phyloP scores from a whole-genome alignment of 371 early-diverging fungal genomes.

The Saksenaea vasiformis region DNA sequence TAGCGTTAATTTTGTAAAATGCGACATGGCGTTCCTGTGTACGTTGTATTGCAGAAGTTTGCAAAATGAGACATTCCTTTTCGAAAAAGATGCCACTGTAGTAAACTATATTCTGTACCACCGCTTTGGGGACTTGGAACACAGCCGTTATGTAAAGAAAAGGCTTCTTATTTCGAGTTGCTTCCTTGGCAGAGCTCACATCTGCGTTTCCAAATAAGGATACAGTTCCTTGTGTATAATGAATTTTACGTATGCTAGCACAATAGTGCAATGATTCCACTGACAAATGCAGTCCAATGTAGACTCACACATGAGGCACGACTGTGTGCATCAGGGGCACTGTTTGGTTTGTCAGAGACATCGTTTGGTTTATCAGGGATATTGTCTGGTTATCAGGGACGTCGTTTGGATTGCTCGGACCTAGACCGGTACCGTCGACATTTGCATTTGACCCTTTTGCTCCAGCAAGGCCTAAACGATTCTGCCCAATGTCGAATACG shows the following conservation, averaged over 20 bases:
- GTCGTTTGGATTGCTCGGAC: neutral
- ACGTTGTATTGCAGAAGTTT: no score
- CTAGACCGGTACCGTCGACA: neutral
- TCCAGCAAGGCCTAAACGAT: conserved; percentile 14
- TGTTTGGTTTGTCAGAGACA: neutral
- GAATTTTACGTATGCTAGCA: neutral
- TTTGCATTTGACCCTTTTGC: neutral
- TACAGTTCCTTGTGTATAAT: neutral
- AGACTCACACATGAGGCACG: neutral
- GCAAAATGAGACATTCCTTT: no score
- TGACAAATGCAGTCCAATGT: neutral
- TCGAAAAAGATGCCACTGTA: no score
- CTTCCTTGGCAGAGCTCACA: neutral
- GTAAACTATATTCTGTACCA: no score
- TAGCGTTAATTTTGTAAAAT: no score
- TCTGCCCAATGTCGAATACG: conserved; percentile 32
- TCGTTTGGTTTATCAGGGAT: neutral
- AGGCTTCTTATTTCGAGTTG: no score
- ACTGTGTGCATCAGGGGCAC: neutral
- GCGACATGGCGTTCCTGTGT: no score
- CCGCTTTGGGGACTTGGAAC: no score
- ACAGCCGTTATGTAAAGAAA: no score
- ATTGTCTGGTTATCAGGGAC: neutral
- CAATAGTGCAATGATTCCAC: neutral
- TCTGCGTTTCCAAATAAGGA: no score